Evolutionary conservation across 257 asterid genomes (phyloP), one percentile per base, ranked within the genome.

Genomic region (Perilla frutescens): DNA sequence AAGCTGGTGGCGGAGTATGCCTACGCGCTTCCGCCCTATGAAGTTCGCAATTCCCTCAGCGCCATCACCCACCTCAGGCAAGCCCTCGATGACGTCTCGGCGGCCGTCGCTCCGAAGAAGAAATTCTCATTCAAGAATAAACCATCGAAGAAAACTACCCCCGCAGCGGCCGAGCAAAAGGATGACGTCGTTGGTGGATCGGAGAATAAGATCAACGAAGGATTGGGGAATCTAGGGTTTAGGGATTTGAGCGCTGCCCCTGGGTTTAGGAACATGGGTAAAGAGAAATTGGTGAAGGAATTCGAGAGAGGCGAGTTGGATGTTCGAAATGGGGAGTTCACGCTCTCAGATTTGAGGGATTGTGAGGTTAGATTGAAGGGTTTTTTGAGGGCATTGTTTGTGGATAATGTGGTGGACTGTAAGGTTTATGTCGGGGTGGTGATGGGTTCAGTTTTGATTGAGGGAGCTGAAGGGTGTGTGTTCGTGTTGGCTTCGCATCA

Each of bases 91-190:
- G 85, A 82, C 14, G 87, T 81, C 60, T 76, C 88, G 53, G 69
- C 90, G 43, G 80, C 81, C 64, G 90, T 91, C 80, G 68, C 86
- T 61, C 97, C 98, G 14, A 91, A 73, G 90, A 91, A 88, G 78
- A 94, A 88, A 61, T 94, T 94, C 87, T 81, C 97, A 26, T 94
- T 94, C 87, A 91, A 81, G 74, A 84, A 83, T 74, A 94, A 90
- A 73, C 43, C 90, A 11, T 34, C 87, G 44, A 87, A 83, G 60
- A 87, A 84, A 71, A 7, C 71, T 41, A 31, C 85, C 39, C 6
- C 84, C 59, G 3, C 62, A 44, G 37, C 58, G 60, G 74, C 75
- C 1, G 74, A 76, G 34, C 75, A 54, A 57, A 78, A 72, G 14
- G 73, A 37, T 8, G 71, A 14, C 43, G 47, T 54, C 49, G 40